Evolutionary conservation across 495 filamentous ascomycete genomes (phyloP), one percentile per base, ranked within the genome.

Genomic region (Neurospora discreta): DNA sequence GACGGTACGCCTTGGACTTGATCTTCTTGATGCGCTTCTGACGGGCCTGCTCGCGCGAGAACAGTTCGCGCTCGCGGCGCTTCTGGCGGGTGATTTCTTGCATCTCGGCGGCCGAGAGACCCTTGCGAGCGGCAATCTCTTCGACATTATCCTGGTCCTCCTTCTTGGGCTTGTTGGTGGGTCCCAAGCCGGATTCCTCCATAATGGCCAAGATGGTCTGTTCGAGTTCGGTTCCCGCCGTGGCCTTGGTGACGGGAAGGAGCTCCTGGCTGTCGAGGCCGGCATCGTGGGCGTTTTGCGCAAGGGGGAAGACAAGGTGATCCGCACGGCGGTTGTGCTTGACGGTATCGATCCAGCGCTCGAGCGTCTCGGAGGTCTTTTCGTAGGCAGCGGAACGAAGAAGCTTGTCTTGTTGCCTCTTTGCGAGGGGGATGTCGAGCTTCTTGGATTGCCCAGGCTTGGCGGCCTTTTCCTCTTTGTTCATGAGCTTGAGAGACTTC

Each of bases 1-100:
- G 89, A 20, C 93, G 90, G 77, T 94, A 99, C 1, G 93, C 87
- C 77, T 97, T 98, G 76, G 91, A 94, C 84, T 99, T 99, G 79
- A 99, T 99, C 84, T 98, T 98, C 81, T 97, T 97, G 80, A 99
- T 91, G 3, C 95, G 90, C 81, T 95, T 97, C 5, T 93, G 87
- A 69, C 93, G 89, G 1, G 90, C 87, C 79, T 97, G 91, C 79
- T 99, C 96, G n/a, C 95, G 87, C 72, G 96, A 97, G 68, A 97
- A 83, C 6, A 98, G 81, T 74, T 98, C 95, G 71, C 96, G 84
- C 70, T 91, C 88, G 74, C 87, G 90, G 11, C 94, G 89, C 39
- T 96, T 85, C 76, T 97, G 90, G 9, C 89, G 89, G 41, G 89
- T 86, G 2, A 93, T 85, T 23, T 89, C 89, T 77, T 90, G 88